Conservation (phyloP, 805 yeast species). For the Kockiozyma suomiensis region DNA sequence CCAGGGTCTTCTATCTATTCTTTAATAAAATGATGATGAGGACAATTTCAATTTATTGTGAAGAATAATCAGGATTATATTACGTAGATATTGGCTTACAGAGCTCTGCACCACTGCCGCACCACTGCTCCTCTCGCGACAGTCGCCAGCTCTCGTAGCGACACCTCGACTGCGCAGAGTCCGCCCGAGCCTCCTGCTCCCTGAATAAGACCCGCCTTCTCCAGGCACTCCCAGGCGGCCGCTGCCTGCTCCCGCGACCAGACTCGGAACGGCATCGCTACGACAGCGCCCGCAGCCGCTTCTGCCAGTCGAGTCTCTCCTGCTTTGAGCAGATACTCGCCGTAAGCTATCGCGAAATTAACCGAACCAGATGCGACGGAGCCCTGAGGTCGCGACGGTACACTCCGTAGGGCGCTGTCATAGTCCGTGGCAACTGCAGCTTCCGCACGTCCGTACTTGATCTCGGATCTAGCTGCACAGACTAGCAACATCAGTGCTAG, state of each 20-base stretch:
- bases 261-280: constrained; percentile 45
- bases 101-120: constrained; percentile 18
- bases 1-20: too few species aligned
- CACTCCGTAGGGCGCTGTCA: constrained; percentile 37
- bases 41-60: too few species aligned
- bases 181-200: constrained; percentile 12
- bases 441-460: constrained; percentile 46
- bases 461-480: constrained; percentile 71
- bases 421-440: neutral
- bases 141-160: constrained; percentile 12
- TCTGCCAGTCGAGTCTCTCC: constrained; percentile 31
- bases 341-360: constrained; percentile 75
- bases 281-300: constrained; percentile 52
- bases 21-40: too few species aligned
- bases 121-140: constrained; percentile 5
- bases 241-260: constrained; percentile 66
- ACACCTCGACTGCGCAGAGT: constrained; percentile 14
- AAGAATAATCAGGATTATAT: too few species aligned
- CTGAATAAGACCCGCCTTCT: constrained; percentile 54
- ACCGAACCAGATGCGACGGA: constrained; percentile 47
- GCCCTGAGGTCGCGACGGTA: constrained; percentile 34
- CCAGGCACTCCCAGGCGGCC: constrained; percentile 74
- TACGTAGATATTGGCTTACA: too few species aligned
- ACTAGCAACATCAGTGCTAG: constrained; percentile 71
- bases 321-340: constrained; percentile 57